These are phyloP conservation scores for Eleusine coracana DNA, from an alignment of 176 grass and related monocot species.

Conservation along the genomic window DNA sequence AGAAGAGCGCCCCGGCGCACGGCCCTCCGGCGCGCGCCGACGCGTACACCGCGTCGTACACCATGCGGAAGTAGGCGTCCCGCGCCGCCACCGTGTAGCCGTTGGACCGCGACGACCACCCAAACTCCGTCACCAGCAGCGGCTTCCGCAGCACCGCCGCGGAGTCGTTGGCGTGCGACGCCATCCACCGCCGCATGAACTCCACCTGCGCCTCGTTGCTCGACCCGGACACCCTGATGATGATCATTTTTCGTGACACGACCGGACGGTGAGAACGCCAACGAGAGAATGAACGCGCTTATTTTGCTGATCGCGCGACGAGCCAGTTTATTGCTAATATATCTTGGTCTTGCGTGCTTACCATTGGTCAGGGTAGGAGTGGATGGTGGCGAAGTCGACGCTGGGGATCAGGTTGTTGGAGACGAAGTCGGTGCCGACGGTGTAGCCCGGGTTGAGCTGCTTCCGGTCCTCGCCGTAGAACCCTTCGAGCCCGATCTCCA, in stretches of 20 bases:
- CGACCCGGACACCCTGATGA: constrained; percentile 48
- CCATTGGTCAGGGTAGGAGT: constrained; percentile 82
- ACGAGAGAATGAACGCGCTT: too few species aligned
- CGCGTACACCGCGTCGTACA: constrained; percentile 56
- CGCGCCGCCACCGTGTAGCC: constrained; percentile 45
- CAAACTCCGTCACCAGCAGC: constrained; percentile 76
- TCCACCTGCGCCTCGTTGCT: constrained; percentile 49
- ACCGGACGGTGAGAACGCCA: too few species aligned
- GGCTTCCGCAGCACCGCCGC: constrained; percentile 56
- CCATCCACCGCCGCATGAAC: constrained; percentile 72
- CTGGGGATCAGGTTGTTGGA: constrained; percentile 59
- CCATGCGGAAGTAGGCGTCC: constrained; percentile 56
- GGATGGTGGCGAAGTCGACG: constrained; percentile 81
- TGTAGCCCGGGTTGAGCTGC: constrained; percentile 59
- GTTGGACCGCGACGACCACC: constrained; percentile 53
- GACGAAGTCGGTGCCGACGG: constrained; percentile 89
- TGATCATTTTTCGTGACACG: too few species aligned
- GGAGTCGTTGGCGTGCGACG: constrained; percentile 56
- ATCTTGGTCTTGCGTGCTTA: not conserved
- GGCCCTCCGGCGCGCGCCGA: constrained; percentile 51
- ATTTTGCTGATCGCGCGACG: not conserved
- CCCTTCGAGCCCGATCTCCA: constrained; percentile 79
- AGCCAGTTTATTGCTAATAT: too few species aligned
- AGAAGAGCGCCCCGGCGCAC: constrained; percentile 65
- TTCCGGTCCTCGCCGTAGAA: constrained; percentile 71